Conservation (phyloP, 2,329 filamentous ascomycete species). For the Xylaria sp. region DNA sequence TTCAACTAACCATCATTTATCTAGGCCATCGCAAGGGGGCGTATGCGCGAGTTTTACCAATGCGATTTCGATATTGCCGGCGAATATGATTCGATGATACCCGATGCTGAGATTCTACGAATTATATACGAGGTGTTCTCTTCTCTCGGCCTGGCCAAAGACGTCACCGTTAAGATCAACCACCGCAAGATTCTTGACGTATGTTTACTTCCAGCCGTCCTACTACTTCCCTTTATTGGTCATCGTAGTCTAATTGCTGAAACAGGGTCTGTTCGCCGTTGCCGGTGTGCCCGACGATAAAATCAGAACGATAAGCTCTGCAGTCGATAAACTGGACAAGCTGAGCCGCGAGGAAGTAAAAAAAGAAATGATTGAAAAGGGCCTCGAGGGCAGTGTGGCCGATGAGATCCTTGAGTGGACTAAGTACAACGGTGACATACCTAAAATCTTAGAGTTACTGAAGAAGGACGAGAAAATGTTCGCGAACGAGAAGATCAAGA, state of each 20-base stretch:
- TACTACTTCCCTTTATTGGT: not conserved
- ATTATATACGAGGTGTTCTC: conserved; percentile 77
- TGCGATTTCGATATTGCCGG: conserved; percentile 83
- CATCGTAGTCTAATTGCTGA: not conserved
- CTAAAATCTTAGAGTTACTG: conserved; percentile 67
- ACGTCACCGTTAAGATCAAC: conserved; percentile 78
- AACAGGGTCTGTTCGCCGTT: conserved; percentile 71
- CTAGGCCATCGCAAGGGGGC: conserved; percentile 69
- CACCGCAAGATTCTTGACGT: conserved; percentile 76
- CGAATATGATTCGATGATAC: conserved; percentile 73
- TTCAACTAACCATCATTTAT: conserved; percentile 3
- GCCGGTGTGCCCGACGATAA: conserved; percentile 77
- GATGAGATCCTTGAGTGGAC: conserved; percentile 78
- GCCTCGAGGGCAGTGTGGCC: conserved; percentile 67
- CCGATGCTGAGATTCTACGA: conserved; percentile 74
- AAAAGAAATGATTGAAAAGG: conserved; percentile 79
- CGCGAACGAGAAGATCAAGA: conserved; percentile 68
- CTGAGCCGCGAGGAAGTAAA: conserved; percentile 74
- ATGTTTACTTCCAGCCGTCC: not conserved
- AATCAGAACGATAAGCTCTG: conserved; percentile 74
- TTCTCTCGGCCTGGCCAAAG: conserved; percentile 67
- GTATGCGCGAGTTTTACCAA: conserved; percentile 82
- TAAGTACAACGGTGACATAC: conserved; percentile 64
- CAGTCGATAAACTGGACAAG: conserved; percentile 82
- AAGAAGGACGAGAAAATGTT: conserved; percentile 63